These are phyloP conservation scores for Fusarium sp. DNA, from an alignment of 2,329 filamentous ascomycete genomes.

Conservation along the genomic window DNA sequence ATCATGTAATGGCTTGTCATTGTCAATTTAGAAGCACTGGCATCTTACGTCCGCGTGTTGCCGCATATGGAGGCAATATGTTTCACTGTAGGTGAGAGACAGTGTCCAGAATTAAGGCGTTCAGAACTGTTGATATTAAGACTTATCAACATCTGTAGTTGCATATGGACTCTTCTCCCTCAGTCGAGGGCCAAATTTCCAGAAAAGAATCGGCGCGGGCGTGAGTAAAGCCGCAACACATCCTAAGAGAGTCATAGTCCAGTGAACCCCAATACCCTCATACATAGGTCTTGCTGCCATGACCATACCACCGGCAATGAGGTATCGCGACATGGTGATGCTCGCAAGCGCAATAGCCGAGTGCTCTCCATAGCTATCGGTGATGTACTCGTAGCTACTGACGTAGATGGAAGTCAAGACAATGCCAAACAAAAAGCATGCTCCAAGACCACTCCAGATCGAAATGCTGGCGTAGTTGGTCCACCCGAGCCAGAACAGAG, in stretches of 20 bases:
- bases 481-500: constrained; percentile 70
- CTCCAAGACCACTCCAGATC: constrained; percentile 61
- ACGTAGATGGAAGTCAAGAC: constrained; percentile 63
- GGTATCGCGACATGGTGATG: constrained; percentile 49
- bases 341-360: constrained; percentile 53
- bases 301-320: constrained; percentile 54
- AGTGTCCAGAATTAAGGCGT: too few relatives aligned
- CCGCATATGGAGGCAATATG: too few relatives aligned
- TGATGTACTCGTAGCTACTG: constrained; percentile 66
- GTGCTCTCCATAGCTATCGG: constrained; percentile 65
- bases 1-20: too few relatives aligned
- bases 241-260: constrained; percentile 55
- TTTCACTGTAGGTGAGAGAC: too few relatives aligned
- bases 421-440: constrained; percentile 63
- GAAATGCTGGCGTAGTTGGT: constrained; percentile 57
- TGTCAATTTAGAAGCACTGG: too few relatives aligned
- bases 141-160: not conserved
- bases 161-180: constrained; percentile 15
- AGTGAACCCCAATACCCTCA: constrained; percentile 53
- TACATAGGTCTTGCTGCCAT: constrained; percentile 55
- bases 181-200: constrained; percentile 42
- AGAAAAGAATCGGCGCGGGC: constrained; percentile 52
- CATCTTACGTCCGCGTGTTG: too few relatives aligned
- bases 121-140: too few relatives aligned
- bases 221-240: constrained; percentile 48